These are phyloP conservation scores for Trichoderma semiorbis DNA, from an alignment of 2,329 filamentous ascomycete genomes.

Conservation along the genomic window DNA sequence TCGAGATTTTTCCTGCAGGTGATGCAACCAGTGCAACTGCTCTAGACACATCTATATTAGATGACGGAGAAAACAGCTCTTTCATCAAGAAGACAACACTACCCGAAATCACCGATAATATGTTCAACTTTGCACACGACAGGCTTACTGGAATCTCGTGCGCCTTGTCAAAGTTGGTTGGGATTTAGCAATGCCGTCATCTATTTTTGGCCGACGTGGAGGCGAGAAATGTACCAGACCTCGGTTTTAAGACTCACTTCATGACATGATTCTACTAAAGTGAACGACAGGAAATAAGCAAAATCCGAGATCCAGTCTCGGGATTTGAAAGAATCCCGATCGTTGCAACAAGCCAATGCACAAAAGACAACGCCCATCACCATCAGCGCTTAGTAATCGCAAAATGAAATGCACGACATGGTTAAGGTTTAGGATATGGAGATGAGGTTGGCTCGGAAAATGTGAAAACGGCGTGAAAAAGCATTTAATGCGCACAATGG, in stretches of 20 bases:
- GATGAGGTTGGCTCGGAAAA: not conserved
- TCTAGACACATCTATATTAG: not conserved
- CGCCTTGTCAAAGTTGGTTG: not conserved
- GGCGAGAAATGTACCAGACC: not conserved
- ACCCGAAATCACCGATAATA: not conserved
- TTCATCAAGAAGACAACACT: rapidly evolving
- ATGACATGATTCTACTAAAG: not conserved
- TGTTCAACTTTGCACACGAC: not conserved
- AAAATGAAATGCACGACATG: not conserved
- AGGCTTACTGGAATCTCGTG: not conserved
- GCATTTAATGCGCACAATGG: not conserved
- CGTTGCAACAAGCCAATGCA: not conserved
- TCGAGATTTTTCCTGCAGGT: not conserved
- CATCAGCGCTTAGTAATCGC: not conserved
- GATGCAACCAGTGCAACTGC: not conserved
- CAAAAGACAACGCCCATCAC: not conserved
- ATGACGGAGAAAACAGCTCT: not conserved
- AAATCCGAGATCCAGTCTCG: not conserved
- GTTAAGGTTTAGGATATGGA: not conserved
- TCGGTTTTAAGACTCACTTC: not conserved
- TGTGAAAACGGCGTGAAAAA: not conserved
- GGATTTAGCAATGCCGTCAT: not conserved
- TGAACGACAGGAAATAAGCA: not conserved
- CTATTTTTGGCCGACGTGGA: not conserved
- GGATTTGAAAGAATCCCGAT: not conserved